A percentile compares a stretch with the other conserved stretches of the same genome.
Evolutionary conservation across 495 filamentous ascomycete genomes (phyloP).

Genomic region (Penicillium parvum): DNA sequence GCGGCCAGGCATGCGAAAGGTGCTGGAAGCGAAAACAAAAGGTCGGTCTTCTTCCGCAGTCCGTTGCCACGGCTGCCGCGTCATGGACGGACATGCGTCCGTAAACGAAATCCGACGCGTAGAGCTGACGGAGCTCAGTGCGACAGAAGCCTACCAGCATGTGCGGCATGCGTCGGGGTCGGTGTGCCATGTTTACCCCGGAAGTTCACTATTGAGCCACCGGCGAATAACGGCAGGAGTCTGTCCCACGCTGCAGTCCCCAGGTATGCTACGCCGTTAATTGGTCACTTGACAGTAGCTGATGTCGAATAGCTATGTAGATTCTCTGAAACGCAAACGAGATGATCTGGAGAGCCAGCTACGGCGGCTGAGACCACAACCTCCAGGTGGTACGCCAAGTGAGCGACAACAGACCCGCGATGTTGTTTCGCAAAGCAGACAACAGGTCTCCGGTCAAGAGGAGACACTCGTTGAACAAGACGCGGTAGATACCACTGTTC

Average conservation of each 20-base stretch:
- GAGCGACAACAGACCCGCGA: too few species aligned
- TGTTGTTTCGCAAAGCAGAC: too few species aligned
- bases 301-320: slow-evolving; percentile 19
- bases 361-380: slow-evolving; percentile 10
- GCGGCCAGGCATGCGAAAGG: slow-evolving; percentile 27
- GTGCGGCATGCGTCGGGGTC: slow-evolving; percentile 19
- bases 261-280: slow-evolving; percentile 8
- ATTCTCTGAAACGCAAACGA: slow-evolving; percentile 21
- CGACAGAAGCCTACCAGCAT: slow-evolving; percentile 20
- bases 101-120: too few species aligned
- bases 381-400: background rate
- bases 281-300: too few species aligned
- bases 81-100: too few species aligned
- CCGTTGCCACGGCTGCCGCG: too few species aligned
- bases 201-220: slow-evolving; percentile 16
- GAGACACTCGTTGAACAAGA: background rate
- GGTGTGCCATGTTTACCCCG: slow-evolving; percentile 13
- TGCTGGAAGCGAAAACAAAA: slow-evolving; percentile 34
- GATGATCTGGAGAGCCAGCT: slow-evolving; percentile 13
- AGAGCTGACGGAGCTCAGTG: slow-evolving; percentile 19
- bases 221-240: slow-evolving; percentile 11
- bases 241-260: slow-evolving; percentile 27
- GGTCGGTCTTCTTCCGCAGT: too few species aligned
- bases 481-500: slow-evolving; percentile 12
- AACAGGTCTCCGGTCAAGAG: too few species aligned